Base-by-base conservation (phyloP, 768 basidiomycete species). In the Neoboletus brunneissimus region DNA sequence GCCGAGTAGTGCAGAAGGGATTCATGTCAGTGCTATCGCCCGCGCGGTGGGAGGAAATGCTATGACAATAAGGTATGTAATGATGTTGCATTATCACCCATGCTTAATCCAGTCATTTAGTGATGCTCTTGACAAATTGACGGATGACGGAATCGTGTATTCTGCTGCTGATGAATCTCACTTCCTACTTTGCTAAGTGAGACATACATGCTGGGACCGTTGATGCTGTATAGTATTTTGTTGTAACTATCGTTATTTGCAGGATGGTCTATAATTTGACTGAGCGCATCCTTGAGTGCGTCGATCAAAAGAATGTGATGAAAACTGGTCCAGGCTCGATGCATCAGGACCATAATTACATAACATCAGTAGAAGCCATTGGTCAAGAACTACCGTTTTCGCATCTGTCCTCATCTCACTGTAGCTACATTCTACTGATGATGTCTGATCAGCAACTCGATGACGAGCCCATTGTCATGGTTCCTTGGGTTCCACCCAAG, bases 141-240 rank as follows among this genome's bases (percentile, higher is more conserved):
- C 92, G 79, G 85, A 88, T 51, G 86, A 89, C 0, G 94, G 94
- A 0, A 73, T 81, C 59, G 78, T 95, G 54, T 98, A 82, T 71
- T 87, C 83, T 52, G 91, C 91, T 0, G 81, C 86, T 40, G 88
- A 94, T 64, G 91, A 94, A 59, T 87, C 81, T n/a, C 90, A 91
- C 64, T 88, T 85, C 70, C 74, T 79, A 35, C 67, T 88, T 10
- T 44, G 82, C 83, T 49, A 79, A 64, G 68, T 56, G 34, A 48
- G 56, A 27, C 11, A 31, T 15, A 44, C 22, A 11, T 44, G n/a
- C 43, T 20, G 20, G 27, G 9, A 23, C 10, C 7, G 18, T 27
- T 40, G 35, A 31, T 32, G 2, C 25, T 50, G 45, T 56, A 48
- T 22, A 23, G 23, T 53, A 45, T 53, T 49, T 18, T 43, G 20